phyloP scores from a whole-genome alignment of 1,284 basidiomycete species.

The Naganishia sp. region DNA sequence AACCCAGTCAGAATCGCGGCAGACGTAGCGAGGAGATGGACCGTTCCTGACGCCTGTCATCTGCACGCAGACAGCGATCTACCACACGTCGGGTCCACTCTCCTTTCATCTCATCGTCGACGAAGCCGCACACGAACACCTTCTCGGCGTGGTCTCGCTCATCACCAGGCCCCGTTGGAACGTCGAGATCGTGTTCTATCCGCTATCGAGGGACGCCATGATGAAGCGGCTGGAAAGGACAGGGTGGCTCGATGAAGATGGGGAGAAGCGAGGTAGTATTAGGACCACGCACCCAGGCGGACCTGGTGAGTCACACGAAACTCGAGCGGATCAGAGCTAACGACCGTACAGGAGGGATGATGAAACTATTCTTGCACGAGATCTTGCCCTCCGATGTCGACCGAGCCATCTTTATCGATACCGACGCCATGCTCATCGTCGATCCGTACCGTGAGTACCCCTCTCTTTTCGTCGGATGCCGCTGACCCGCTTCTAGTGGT shows the following conservation, averaged over 20 bases:
- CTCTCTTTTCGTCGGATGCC: neutral
- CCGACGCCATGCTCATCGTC: constrained; percentile 1
- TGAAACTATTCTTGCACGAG: constrained; percentile 8
- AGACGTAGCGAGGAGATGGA: too few relatives aligned
- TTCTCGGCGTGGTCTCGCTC: neutral
- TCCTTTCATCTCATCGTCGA: constrained; percentile 4
- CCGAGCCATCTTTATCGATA: neutral
- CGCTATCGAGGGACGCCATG: constrained; percentile 2
- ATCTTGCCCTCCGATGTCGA: neutral
- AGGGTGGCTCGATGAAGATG: neutral
- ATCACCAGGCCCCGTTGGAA: neutral
- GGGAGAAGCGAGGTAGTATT: neutral
- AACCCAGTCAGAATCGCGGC: too few relatives aligned
- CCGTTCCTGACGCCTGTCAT: neutral
- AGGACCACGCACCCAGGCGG: constrained; percentile 3
- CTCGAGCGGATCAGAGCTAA: neutral
- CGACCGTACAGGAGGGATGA: neutral
- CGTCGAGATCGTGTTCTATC: neutral
- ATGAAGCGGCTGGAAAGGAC: neutral
- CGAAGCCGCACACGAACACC: neutral
- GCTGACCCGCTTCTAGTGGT: neutral
- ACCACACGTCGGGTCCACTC: constrained; percentile 2
- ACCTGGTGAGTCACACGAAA: neutral
- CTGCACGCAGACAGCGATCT: neutral
- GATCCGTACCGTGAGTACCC: neutral